Base-by-base conservation (phyloP, 164 flowering plant species). In the Warburgia ugandensis region DNA sequence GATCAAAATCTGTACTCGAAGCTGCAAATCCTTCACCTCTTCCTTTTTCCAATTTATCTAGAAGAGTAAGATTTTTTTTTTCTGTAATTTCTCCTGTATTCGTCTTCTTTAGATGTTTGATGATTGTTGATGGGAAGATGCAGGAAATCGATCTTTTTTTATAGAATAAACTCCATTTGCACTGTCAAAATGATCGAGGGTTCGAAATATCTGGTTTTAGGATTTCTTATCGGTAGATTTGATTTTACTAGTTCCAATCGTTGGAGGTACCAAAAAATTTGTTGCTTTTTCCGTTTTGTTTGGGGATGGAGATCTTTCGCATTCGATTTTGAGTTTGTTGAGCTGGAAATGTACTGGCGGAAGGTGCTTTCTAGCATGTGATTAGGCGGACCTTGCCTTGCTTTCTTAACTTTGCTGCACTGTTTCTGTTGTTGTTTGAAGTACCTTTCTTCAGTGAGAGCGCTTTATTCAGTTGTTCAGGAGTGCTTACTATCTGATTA, bases 51-150 rank as follows among this genome's bases (percentile, higher is more conserved):
- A 30, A 51, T 17, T 40, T 30, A 27, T 58, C 66, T 27, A 44
- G 52, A 57, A 63, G 58, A 46, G 66, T 61, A 35, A 57, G 56
- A 26, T 51, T 28, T 47, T 11, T 43, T 28, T 28, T 27, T 33
- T 30, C 32, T 6, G 27, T 9, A 25, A 3, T 4, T 11, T 31
- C 3, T 2, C 16, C 19, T 42, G 0, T 19, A 14, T 9, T 30
- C 1, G 6, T 30, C 28, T 20, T 29, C 3, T 4, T 14, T 41
- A 12, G 22, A 31, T 49, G 14, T 5, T 21, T 30, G 22, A 5
- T 33, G 20, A 20, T n/a, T 36, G 6, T 23, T 19, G 22, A 5
- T 6, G 17, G 25, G 10, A 1, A 6, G 17, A 20, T 41, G n/a
- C n/a, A n/a, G n/a, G n/a, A n/a, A n/a, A n/a, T n/a, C n/a, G n/a